These are phyloP conservation scores for Choiromyces venosus DNA, from an alignment of 495 filamentous ascomycete genomes.

Conservation along the genomic window DNA sequence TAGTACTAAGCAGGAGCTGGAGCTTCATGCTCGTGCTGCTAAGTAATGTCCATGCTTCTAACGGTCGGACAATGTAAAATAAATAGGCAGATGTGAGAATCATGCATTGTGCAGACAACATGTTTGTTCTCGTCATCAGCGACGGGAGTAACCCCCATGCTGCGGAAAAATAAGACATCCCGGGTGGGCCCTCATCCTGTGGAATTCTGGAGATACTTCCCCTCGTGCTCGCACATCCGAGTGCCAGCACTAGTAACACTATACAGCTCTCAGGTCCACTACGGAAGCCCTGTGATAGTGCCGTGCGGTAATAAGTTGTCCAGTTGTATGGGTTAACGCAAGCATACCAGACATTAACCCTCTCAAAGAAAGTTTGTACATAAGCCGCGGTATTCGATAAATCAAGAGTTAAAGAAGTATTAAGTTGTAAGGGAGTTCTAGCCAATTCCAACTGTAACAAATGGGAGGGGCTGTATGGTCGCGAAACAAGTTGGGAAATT, in stretches of 20 bases:
- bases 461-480: slow-evolving; percentile 71
- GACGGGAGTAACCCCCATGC: slow-evolving; percentile 71
- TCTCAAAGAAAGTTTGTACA: slow-evolving; percentile 69
- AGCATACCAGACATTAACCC: slow-evolving; percentile 79
- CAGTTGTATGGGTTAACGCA: slow-evolving; percentile 79
- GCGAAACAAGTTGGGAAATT: slow-evolving; percentile 68
- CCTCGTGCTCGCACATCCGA: slow-evolving; percentile 63
- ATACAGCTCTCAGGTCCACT: slow-evolving; percentile 76
- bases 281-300: slow-evolving; percentile 64
- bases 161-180: slow-evolving; percentile 72
- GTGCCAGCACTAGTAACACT: slow-evolving; percentile 70
- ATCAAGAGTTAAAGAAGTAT: slow-evolving; percentile 58
- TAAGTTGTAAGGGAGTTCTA: slow-evolving; percentile 61
- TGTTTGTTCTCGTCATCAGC: slow-evolving; percentile 71
- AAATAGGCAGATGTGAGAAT: slow-evolving; percentile 72
- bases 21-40: slow-evolving; percentile 74
- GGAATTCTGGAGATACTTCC: slow-evolving; percentile 68
- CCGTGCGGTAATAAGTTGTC: slow-evolving; percentile 67
- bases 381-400: slow-evolving; percentile 68
- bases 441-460: slow-evolving; percentile 76
- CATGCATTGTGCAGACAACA: slow-evolving; percentile 70
- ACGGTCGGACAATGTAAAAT: slow-evolving; percentile 71
- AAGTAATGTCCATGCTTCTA: slow-evolving; percentile 76
- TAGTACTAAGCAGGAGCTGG: slow-evolving; percentile 65
- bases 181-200: slow-evolving; percentile 66